A percentile compares a stretch with the other conserved stretches of the same genome.
Conservation (phyloP, 495 filamentous ascomycete species). For the Penicillium flavigenum region DNA sequence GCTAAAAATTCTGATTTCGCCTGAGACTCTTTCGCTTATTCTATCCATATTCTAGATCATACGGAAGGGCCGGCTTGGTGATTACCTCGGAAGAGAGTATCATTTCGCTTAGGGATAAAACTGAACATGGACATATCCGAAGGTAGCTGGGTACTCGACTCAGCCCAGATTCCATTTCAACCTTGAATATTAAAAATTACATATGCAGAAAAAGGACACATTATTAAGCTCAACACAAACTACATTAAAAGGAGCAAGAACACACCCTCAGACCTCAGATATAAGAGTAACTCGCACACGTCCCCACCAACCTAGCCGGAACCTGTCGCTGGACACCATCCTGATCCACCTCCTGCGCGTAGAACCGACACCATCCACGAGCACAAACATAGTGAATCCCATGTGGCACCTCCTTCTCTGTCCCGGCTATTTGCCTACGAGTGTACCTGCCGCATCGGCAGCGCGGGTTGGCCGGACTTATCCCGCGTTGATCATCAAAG, state of each 20-base stretch:
- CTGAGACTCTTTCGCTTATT: not conserved
- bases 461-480: slow-evolving; percentile 3
- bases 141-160: not conserved
- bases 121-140: not conserved
- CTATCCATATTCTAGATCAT: not conserved
- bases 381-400: slow-evolving; percentile 18
- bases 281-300: not conserved
- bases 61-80: not conserved
- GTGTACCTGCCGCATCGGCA: slow-evolving; percentile 9
- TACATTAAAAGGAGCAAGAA: not conserved
- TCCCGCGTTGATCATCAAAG: slow-evolving; percentile 12
- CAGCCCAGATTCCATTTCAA: not conserved
- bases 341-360: not conserved
- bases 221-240: not conserved
- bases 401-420: not conserved
- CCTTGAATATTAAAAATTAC: not conserved
- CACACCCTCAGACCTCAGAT: not conserved
- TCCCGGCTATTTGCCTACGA: slow-evolving; percentile 7
- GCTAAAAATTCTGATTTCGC: slow-evolving; percentile 2
- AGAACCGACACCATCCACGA: slow-evolving; percentile 7
- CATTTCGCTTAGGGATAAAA: not conserved
- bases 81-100: not conserved
- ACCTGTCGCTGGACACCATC: not conserved
- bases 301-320: not conserved
- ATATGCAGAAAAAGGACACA: not conserved